A percentile compares a stretch with the other conserved stretches of the same genome.
Conservation (phyloP, 2,329 filamentous ascomycete species). For the Apiospora rasikravindrae region DNA sequence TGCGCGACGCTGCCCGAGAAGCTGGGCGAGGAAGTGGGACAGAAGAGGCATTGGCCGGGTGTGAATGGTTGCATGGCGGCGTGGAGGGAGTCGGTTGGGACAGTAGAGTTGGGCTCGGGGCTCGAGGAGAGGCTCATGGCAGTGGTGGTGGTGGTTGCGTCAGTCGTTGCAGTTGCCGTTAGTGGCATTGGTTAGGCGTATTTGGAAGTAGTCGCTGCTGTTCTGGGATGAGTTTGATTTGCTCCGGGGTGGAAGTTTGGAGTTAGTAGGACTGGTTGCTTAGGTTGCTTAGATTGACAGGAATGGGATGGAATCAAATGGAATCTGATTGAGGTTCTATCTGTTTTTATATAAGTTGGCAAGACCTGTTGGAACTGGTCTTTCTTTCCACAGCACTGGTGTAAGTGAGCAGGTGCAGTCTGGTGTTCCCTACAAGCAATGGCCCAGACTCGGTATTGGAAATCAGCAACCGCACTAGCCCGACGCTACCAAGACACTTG, state of each 20-base stretch:
- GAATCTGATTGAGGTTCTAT: not conserved
- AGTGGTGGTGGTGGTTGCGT: slow-evolving; percentile 26
- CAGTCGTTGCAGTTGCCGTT: slow-evolving; percentile 27
- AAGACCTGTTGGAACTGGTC: not conserved
- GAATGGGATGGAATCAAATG: not conserved
- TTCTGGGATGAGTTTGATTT: not conserved
- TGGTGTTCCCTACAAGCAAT: not conserved
- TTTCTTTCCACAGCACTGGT: not conserved
- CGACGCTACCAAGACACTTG: not conserved
- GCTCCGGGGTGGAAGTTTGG: not conserved
- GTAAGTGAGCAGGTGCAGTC: not conserved
- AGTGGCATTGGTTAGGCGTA: slow-evolving; percentile 19
- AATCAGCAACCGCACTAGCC: not conserved
- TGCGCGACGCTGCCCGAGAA: slow-evolving; percentile 49
- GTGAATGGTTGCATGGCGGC: slow-evolving; percentile 29
- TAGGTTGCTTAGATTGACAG: not conserved
- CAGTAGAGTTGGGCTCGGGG: slow-evolving; percentile 22
- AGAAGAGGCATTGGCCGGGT: slow-evolving; percentile 35
- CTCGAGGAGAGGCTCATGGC: slow-evolving; percentile 28
- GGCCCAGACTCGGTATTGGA: not conserved
- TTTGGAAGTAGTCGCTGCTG: slow-evolving; percentile 26
- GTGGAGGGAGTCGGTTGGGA: slow-evolving; percentile 23
- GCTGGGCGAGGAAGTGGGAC: slow-evolving; percentile 22
- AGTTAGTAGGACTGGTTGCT: not conserved
- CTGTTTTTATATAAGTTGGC: not conserved